These are phyloP conservation scores for Serendipita sp. DNA, from an alignment of 768 basidiomycete genomes.

Conservation along the genomic window DNA sequence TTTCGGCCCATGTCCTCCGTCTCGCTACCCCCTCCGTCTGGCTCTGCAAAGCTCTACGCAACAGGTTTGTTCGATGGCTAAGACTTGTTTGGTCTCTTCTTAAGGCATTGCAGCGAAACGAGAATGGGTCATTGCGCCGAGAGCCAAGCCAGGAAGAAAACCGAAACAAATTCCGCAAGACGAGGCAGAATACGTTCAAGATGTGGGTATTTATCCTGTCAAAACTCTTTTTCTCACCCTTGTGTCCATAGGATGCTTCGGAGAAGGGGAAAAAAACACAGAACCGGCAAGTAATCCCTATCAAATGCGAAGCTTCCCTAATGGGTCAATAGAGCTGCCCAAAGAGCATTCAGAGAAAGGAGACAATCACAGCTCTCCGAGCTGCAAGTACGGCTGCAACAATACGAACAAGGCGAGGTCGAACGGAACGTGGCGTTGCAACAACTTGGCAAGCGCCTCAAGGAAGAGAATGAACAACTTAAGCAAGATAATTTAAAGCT, in stretches of 20 bases:
- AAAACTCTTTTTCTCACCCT: not conserved
- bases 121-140: slow-evolving; percentile 77
- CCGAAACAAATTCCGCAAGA: slow-evolving; percentile 36
- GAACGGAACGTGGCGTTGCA: slow-evolving; percentile 76
- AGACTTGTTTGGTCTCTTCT: not conserved
- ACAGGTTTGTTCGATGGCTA: not conserved
- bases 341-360: slow-evolving; percentile 78
- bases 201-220: slow-evolving; percentile 26
- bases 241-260: not conserved
- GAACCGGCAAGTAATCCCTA: slow-evolving; percentile 37
- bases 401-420: slow-evolving; percentile 81
- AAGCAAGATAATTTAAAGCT: slow-evolving; percentile 49
- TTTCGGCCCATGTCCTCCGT: not conserved
- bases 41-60: slow-evolving; percentile 1
- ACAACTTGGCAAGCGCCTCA: slow-evolving; percentile 63
- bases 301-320: slow-evolving; percentile 6
- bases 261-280: slow-evolving; percentile 53
- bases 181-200: slow-evolving; percentile 26
- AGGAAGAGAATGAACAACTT: slow-evolving; percentile 70
- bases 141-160: slow-evolving; percentile 75
- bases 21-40: not conserved
- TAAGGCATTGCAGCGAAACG: slow-evolving; percentile 54
- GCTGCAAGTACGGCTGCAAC: slow-evolving; percentile 67
- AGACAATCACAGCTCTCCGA: slow-evolving; percentile 80
- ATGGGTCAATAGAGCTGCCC: slow-evolving; percentile 46